Evolutionary conservation across 179 eudicot species (phyloP).

Genomic region (Beta lomatogona): DNA sequence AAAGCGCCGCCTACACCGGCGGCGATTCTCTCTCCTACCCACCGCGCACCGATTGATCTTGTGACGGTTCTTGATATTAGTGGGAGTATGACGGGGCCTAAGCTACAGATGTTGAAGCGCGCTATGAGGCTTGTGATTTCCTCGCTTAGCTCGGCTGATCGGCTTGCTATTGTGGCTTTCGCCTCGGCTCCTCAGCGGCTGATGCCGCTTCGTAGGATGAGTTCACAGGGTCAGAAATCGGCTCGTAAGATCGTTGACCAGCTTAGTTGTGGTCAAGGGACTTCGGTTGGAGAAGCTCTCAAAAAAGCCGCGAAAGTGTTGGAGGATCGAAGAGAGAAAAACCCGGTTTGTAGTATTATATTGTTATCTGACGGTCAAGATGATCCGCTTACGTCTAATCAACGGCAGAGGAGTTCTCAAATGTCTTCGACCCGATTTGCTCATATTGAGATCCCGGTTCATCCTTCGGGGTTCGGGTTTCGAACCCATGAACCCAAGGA

Average conservation of each 20-base stretch:
- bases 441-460: conserved; percentile 80
- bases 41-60: conserved; percentile 83
- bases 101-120: conserved; percentile 74
- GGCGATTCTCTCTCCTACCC: conserved; percentile 28
- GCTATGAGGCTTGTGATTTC: conserved; percentile 81
- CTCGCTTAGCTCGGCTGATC: conserved; percentile 75
- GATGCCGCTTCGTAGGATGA: conserved; percentile 69
- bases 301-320: conserved; percentile 62
- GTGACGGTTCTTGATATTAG: conserved; percentile 78
- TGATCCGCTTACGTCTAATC: conserved; percentile 29
- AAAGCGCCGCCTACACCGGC: conserved; percentile 59
- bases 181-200: conserved; percentile 60
- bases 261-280: conserved; percentile 51
- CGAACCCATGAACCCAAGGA: conserved; percentile 40
- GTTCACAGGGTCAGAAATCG: conserved; percentile 59
- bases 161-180: conserved; percentile 68
- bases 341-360: conserved; percentile 76
- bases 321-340: conserved; percentile 78
- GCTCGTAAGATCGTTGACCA: conserved; percentile 72
- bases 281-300: conserved; percentile 56
- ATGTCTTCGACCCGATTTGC: conserved; percentile 61
- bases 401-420: conserved; percentile 35
- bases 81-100: conserved; percentile 61
- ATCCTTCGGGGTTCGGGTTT: conserved; percentile 46
- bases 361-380: conserved; percentile 79